phyloP scores from a whole-genome alignment of 805 yeast species.

The Candida cerambycidarum region DNA sequence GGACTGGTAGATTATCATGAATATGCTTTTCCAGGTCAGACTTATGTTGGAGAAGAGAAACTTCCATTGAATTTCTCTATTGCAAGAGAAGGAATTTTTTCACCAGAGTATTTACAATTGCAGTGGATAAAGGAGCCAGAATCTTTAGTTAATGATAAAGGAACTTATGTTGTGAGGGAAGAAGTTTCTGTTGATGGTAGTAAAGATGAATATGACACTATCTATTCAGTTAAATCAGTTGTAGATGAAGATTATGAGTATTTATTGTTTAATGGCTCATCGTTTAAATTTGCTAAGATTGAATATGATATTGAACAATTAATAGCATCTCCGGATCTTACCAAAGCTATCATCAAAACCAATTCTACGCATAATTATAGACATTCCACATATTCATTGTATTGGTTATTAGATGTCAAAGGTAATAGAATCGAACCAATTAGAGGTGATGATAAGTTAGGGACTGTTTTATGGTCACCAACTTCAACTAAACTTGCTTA shows the following conservation, averaged over 20 bases:
- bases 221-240: conserved; percentile 57
- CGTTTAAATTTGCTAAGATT: conserved; percentile 38
- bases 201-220: conserved; percentile 31
- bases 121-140: conserved; percentile 69
- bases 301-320: conserved; percentile 51
- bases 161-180: conserved; percentile 54
- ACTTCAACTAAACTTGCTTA: conserved; percentile 54
- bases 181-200: conserved; percentile 22
- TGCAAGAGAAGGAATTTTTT: conserved; percentile 55
- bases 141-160: conserved; percentile 55
- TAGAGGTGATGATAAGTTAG: conserved; percentile 27
- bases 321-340: conserved; percentile 66
- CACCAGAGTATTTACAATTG: conserved; percentile 51
- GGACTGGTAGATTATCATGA: not conserved
- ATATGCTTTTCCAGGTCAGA: not conserved
- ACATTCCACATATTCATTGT: conserved; percentile 62
- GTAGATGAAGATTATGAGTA: conserved; percentile 45
- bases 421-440: conserved; percentile 26
- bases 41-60: conserved; percentile 18
- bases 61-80: conserved; percentile 28
- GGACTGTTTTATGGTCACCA: conserved; percentile 67
- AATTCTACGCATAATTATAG: conserved; percentile 67
- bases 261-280: conserved; percentile 50
- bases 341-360: conserved; percentile 57
- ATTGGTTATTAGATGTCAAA: conserved; percentile 59